phyloP scores from a whole-genome alignment of 257 asterid species.

The Capsicum baccatum region DNA sequence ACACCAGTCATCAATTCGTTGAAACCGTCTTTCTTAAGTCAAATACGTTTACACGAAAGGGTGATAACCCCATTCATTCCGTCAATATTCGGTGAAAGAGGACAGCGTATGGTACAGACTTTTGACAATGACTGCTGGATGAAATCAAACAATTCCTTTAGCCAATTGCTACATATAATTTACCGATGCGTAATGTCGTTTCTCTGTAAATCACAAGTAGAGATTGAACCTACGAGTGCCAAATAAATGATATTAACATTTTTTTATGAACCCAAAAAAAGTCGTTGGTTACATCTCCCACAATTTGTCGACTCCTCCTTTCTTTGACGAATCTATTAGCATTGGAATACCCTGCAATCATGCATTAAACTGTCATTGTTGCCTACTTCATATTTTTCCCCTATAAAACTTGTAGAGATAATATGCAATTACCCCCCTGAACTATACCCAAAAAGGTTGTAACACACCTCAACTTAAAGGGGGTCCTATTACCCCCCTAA shows the following conservation, averaged over 20 bases:
- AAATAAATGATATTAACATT: background rate
- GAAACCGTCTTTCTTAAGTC: background rate
- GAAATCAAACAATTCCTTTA: background rate
- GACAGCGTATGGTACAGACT: background rate
- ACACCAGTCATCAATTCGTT: background rate
- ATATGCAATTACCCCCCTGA: too few species aligned
- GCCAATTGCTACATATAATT: background rate
- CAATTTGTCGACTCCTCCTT: background rate
- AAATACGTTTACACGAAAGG: background rate
- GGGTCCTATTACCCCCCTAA: too few species aligned
- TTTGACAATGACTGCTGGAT: background rate
- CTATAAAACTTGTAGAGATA: background rate
- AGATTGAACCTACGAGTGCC: background rate
- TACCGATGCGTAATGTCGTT: background rate
- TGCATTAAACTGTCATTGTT: background rate
- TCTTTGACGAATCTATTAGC: background rate
- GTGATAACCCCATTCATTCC: background rate
- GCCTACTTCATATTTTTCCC: background rate
- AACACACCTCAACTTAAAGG: too few species aligned
- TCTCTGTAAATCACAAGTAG: background rate
- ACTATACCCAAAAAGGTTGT: too few species aligned
- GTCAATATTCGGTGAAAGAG: background rate
- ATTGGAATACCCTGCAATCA: background rate
- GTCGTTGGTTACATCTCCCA: background rate
- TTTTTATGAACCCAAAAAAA: background rate